phyloP scores from a whole-genome alignment of 345 rosid species.

The Camelina sativa region DNA sequence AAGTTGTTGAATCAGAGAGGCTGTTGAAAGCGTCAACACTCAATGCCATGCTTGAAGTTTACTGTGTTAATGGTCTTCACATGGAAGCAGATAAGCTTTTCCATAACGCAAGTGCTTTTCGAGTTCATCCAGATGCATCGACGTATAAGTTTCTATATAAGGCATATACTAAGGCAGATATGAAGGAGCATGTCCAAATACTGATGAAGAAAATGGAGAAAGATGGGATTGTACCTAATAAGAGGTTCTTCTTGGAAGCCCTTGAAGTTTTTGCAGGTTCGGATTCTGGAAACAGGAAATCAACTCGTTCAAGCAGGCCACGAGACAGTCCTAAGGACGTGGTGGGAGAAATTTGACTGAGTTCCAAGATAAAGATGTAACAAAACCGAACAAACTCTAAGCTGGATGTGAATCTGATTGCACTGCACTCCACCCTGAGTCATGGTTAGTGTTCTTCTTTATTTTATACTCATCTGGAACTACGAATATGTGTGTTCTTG shows the following conservation, averaged over 20 bases:
- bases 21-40: conserved; percentile 69
- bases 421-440: background rate
- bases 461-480: background rate
- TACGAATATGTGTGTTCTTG: background rate
- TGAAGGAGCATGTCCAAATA: conserved; percentile 70
- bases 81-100: conserved; percentile 75
- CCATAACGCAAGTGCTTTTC: conserved; percentile 45
- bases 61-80: conserved; percentile 72
- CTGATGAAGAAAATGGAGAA: conserved; percentile 72
- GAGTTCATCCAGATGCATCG: conserved; percentile 60
- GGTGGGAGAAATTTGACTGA: conserved; percentile 19
- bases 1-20: conserved; percentile 57
- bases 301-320: conserved; percentile 35
- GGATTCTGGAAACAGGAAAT: conserved; percentile 40
- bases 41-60: conserved; percentile 83
- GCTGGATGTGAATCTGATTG: conserved; percentile 17
- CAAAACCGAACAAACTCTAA: background rate
- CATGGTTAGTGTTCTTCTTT: conserved; percentile 19
- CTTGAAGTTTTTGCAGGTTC: conserved; percentile 63
- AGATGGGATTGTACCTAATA: conserved; percentile 81
- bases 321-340: conserved; percentile 7
- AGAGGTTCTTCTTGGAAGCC: conserved; percentile 86
- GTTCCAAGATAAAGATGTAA: conserved; percentile 4
- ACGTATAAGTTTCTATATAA: conserved; percentile 87
- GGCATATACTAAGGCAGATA: conserved; percentile 76